Conservation (phyloP, 306 rosid species). For the Prunus kanzakura region DNA sequence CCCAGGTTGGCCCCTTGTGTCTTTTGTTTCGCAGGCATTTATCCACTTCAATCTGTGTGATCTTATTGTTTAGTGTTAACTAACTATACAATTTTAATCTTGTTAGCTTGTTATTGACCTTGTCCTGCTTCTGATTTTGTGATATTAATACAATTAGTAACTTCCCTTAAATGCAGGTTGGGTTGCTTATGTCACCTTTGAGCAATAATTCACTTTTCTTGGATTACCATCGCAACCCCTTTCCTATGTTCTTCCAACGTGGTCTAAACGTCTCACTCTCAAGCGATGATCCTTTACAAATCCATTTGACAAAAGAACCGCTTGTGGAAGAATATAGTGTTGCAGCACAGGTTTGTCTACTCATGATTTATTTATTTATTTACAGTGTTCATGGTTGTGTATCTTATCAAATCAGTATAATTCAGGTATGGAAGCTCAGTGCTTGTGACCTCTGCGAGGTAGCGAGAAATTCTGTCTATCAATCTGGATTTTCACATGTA, state of each 20-base stretch:
- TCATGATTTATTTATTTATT: neutral
- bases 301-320: slow-evolving; percentile 50
- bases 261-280: slow-evolving; percentile 87
- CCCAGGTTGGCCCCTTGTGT: slow-evolving; percentile 53
- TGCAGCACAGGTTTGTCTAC: slow-evolving; percentile 40
- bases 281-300: slow-evolving; percentile 67
- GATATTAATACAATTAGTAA: slow-evolving; percentile 8
- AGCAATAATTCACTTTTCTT: slow-evolving; percentile 88
- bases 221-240: slow-evolving; percentile 78
- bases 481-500: slow-evolving; percentile 79
- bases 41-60: neutral
- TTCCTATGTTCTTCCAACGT: slow-evolving; percentile 80
- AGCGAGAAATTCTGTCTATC: slow-evolving; percentile 86
- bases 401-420: neutral
- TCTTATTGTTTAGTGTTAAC: neutral
- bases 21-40: neutral
- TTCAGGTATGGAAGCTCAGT: slow-evolving; percentile 85
- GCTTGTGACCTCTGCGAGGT: slow-evolving; percentile 85
- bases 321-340: slow-evolving; percentile 53
- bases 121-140: slow-evolving; percentile 12
- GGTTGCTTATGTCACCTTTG: slow-evolving; percentile 73
- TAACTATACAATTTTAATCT: neutral
- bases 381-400: neutral
- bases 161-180: slow-evolving; percentile 46
- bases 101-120: neutral